Evolutionary conservation across 441 rosid species (phyloP), one percentile per base, ranked within the genome.

Genomic region (Erysimum cheiri): DNA sequence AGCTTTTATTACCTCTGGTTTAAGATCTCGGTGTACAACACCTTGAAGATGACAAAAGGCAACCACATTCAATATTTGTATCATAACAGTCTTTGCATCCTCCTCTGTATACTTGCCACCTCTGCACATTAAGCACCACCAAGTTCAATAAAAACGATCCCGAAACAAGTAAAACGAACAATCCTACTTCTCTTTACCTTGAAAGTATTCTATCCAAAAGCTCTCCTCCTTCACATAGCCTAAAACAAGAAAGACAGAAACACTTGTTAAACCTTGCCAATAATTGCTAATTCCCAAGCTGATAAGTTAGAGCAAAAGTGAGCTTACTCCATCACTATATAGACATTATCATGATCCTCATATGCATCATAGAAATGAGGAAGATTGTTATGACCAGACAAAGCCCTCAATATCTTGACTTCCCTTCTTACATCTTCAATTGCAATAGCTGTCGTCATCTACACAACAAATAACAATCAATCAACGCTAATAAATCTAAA

Each of bases 211-310:
- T 92, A 81, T 95, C 99, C 61, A 95, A 78, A 58, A 95, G 99
- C 80, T 95, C 99, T 64, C 99, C 99, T 64, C 99, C 99, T 90
- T 92, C 97, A 79, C 99, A 95, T 67, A 95, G 74, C 87, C 99
- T 95, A 82, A 60, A 55, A 64, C 63, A 68, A 17, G 8, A 65
- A 15, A 62, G 19, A 43, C 26, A 14, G 0, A 70, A 28, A 71
- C 39, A 61, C 44, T 40, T 39, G 71, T 67, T n/a, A 66, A 7
- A 10, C 15, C 52, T 22, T 37, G 19, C 1, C 48, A 33, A 13
- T 1, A 57, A 70, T 1, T 1, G 10, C 29, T 9, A 0, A 44
- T 31, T 31, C 14, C 5, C 5, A 17, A 41, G 62, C 62, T 46
- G 53, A 36, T 33, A 15, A 64, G 10, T 15, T 13, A 8, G 1